A percentile compares a stretch with the other conserved stretches of the same genome.
These are phyloP conservation scores for Cerioporus squamosus DNA, from an alignment of 1,284 basidiomycete genomes.

Conservation along the genomic window DNA sequence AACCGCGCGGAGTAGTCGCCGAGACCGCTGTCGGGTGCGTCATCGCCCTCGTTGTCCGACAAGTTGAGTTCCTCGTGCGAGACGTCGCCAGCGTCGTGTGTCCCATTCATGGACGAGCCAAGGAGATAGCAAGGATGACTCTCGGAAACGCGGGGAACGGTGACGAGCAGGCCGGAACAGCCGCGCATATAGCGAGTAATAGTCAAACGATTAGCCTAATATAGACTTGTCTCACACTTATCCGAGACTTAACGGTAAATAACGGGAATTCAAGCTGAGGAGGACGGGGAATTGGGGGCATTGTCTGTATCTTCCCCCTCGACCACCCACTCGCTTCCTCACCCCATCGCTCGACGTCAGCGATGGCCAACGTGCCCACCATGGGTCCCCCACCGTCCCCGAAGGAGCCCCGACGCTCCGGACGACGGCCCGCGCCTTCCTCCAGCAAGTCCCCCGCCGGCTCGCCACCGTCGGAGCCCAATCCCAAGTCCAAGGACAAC, in stretches of 20 bases:
- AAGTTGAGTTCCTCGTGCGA: constrained; percentile 30
- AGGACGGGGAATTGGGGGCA: constrained; percentile 26
- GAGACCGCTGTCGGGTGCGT: constrained; percentile 37
- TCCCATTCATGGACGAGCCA: constrained; percentile 34
- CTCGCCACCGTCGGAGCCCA: constrained; percentile 60
- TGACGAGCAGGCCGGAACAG: constrained; percentile 9
- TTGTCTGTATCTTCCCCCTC: constrained; percentile 24
- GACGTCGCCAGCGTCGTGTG: constrained; percentile 20
- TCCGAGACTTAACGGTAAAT: no score
- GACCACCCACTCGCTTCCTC: constrained; percentile 21
- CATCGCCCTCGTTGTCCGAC: constrained; percentile 39
- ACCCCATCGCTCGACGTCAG: constrained; percentile 22
- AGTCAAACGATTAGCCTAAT: constrained; percentile 5
- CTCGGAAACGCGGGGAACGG: constrained; percentile 3
- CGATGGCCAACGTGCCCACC: constrained; percentile 36
- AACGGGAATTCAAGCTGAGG: constrained; percentile 16
- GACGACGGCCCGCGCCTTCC: constrained; percentile 69
- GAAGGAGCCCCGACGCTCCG: constrained; percentile 75
- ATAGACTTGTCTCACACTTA: constrained; percentile 22
- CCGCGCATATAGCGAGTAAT: neutral
- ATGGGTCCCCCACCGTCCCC: constrained; percentile 81
- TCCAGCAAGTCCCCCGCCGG: constrained; percentile 73
- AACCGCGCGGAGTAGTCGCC: constrained; percentile 75
- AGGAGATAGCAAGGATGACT: neutral
- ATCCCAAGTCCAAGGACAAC: constrained; percentile 44